phyloP scores from a whole-genome alignment of 2,329 filamentous ascomycete species.

The Meredithiella fracta region DNA sequence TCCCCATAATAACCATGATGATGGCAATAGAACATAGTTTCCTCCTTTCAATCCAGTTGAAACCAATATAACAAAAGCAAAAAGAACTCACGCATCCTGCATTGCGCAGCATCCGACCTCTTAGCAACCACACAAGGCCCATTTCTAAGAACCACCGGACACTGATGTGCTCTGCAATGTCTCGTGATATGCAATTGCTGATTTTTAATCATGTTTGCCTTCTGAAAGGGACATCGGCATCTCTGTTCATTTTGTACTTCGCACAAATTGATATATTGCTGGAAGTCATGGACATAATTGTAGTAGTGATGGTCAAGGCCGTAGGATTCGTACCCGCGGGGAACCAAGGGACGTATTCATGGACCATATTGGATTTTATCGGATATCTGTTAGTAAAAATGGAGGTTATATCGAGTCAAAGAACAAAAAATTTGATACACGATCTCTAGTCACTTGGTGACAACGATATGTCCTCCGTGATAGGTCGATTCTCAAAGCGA shows the following conservation, averaged over 20 bases:
- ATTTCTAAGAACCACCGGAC: background rate
- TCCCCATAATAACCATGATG: background rate
- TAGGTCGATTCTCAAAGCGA: too few species aligned
- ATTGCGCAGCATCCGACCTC: conserved; percentile 1
- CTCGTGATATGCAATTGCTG: background rate
- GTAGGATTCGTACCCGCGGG: background rate
- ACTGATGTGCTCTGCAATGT: conserved; percentile 8
- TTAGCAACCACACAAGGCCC: conserved; percentile 9
- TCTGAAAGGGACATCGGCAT: conserved; percentile 5
- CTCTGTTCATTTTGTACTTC: conserved; percentile 1
- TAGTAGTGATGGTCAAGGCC: background rate
- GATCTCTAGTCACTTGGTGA: too few species aligned
- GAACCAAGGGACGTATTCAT: background rate
- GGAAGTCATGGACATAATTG: too few species aligned
- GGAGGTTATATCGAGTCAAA: too few species aligned
- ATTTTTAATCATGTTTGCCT: background rate
- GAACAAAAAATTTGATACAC: too few species aligned
- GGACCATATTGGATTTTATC: too few species aligned
- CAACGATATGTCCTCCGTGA: too few species aligned
- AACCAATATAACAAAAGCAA: too few species aligned
- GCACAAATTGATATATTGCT: background rate
- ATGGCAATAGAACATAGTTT: too few species aligned
- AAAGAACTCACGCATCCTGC: conserved; percentile 10
- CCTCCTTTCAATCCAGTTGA: background rate
- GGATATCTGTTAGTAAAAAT: too few species aligned